Evolutionary conservation across 176 grass and related monocot genomes (phyloP).

Genomic region (Eragrostis nindensis): DNA sequence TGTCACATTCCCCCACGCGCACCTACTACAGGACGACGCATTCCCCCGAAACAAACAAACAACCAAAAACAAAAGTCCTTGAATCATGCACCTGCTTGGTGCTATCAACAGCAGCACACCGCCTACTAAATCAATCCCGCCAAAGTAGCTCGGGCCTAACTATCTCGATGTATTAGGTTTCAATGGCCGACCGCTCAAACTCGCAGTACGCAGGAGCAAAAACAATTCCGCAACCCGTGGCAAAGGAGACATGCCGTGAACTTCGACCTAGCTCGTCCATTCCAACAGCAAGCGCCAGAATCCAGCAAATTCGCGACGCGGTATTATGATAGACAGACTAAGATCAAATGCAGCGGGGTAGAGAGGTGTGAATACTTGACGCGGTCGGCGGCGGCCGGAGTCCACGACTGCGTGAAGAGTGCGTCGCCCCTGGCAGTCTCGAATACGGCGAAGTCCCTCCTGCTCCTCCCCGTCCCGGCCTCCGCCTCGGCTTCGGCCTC

Average conservation of each 20-base stretch:
- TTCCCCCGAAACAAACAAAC: slow-evolving; percentile 8
- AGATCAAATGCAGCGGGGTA: not conserved
- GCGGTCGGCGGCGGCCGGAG: slow-evolving; percentile 45
- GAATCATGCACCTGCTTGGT: slow-evolving; percentile 21
- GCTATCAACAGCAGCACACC: not conserved
- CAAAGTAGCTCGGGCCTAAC: slow-evolving; percentile 4
- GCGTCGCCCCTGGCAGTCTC: slow-evolving; percentile 68
- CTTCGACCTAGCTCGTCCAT: not conserved
- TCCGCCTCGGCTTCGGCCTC: slow-evolving; percentile 49
- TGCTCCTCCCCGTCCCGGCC: slow-evolving; percentile 30
- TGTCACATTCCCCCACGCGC: not conserved
- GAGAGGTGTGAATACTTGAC: slow-evolving; percentile 41
- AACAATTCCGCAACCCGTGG: no score
- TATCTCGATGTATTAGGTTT: not conserved
- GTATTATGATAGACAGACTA: not conserved
- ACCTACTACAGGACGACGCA: slow-evolving; percentile 29
- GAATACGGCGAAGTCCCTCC: slow-evolving; percentile 71
- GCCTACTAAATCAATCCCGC: slow-evolving; percentile 18
- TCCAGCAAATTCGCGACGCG: not conserved
- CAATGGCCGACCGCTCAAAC: not conserved
- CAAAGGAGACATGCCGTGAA: not conserved
- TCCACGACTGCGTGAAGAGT: slow-evolving; percentile 92
- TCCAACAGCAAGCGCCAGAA: not conserved
- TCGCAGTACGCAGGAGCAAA: not conserved
- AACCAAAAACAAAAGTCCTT: not conserved